Conservation (phyloP, 306 rosid species). For the Citrullus amarus region DNA sequence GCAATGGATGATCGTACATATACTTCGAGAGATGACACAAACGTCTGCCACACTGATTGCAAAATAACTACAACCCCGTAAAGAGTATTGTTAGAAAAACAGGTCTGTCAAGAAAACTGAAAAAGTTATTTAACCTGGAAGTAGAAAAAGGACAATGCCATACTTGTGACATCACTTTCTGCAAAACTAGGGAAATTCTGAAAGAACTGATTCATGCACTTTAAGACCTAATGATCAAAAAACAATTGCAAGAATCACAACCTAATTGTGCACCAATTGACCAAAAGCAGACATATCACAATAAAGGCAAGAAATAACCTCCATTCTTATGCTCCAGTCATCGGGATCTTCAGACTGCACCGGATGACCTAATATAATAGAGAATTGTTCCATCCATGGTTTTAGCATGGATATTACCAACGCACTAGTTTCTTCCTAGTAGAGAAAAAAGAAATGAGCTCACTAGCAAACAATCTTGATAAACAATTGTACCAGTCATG, state of each 20-base stretch:
- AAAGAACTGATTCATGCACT: conserved; percentile 89
- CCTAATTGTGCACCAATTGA: conserved; percentile 1
- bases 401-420: conserved; percentile 52
- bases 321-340: conserved; percentile 84
- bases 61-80: conserved; percentile 46
- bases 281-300: background rate
- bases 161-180: conserved; percentile 63
- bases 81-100: conserved; percentile 7
- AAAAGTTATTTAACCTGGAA: conserved; percentile 10
- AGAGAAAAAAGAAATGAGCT: conserved; percentile 20
- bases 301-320: conserved; percentile 32
- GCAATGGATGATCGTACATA: conserved; percentile 63
- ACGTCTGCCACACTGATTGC: conserved; percentile 81
- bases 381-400: conserved; percentile 83
- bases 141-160: conserved; percentile 7
- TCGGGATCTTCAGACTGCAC: conserved; percentile 82
- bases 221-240: conserved; percentile 51
- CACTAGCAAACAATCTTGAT: conserved; percentile 6
- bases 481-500: background rate
- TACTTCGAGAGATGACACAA: conserved; percentile 58
- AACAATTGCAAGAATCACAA: conserved; percentile 2
- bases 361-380: conserved; percentile 49
- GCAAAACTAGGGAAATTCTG: conserved; percentile 65
- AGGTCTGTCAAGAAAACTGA: conserved; percentile 10
- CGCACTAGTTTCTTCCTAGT: conserved; percentile 63